phyloP scores from a whole-genome alignment of 2,329 filamentous ascomycete species.

The Escovopsis sp. region DNA sequence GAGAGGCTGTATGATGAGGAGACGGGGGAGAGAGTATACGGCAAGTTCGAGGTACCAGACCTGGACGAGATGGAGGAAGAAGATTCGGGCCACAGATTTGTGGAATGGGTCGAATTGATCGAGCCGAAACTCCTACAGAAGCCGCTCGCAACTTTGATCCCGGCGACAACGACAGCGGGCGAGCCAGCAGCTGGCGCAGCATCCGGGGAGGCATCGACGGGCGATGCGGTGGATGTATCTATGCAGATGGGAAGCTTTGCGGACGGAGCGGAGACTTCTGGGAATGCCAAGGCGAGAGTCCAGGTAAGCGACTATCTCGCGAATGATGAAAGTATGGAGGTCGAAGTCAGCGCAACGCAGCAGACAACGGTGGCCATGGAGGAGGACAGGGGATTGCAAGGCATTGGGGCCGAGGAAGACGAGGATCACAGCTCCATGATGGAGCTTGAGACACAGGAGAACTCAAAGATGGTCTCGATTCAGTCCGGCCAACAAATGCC shows the following conservation, averaged over 20 bases:
- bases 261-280: not conserved
- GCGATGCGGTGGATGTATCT: conserved; percentile 12
- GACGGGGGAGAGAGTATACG: conserved; percentile 60
- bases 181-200: too few species aligned
- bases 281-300: not conserved
- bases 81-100: conserved; percentile 45
- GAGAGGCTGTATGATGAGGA: conserved; percentile 47
- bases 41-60: conserved; percentile 61
- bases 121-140: conserved; percentile 50
- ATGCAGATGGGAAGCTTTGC: not conserved
- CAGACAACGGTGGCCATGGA: conserved; percentile 12
- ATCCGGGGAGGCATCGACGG: conserved; percentile 7
- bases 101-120: conserved; percentile 48
- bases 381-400: conserved; percentile 9
- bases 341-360: conserved; percentile 16
- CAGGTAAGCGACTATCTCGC: conserved; percentile 6
- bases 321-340: conserved; percentile 7
- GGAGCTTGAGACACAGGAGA: conserved; percentile 4
- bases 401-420: conserved; percentile 4
- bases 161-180: too few species aligned
- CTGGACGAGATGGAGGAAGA: conserved; percentile 43
- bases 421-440: not conserved
- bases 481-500: conserved; percentile 15
- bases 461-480: conserved; percentile 13
- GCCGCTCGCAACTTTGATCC: too few species aligned